These are phyloP conservation scores for Trichoderma orchidacearum DNA, from an alignment of 495 filamentous ascomycete genomes.

Conservation along the genomic window DNA sequence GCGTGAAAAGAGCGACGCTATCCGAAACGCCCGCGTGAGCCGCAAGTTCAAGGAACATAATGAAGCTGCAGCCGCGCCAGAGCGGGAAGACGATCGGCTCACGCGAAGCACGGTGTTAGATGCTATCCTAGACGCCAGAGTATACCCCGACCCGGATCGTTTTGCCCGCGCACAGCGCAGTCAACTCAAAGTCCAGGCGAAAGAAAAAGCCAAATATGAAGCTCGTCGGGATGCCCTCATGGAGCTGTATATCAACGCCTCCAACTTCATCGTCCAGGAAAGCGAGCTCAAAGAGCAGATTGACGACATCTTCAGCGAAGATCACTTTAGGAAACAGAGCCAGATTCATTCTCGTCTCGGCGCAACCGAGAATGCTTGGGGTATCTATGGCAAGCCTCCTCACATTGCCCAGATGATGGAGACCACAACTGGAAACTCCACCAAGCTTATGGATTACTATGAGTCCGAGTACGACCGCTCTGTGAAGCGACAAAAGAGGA, in stretches of 20 bases:
- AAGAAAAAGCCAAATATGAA: conserved; percentile 16
- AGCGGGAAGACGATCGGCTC: conserved; percentile 26
- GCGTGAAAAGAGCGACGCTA: conserved; percentile 9
- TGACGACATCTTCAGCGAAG: conserved; percentile 18
- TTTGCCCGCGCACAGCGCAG: conserved; percentile 17
- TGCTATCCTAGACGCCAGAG: conserved; percentile 12
- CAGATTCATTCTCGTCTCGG: neutral
- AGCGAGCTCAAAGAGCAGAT: conserved; percentile 22
- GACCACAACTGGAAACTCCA: conserved; percentile 10
- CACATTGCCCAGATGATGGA: conserved; percentile 15
- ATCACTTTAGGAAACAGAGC: conserved; percentile 10
- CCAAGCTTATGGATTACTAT: conserved; percentile 5
- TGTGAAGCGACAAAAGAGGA: conserved; percentile 22
- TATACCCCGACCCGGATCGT: conserved; percentile 18
- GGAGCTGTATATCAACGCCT: conserved; percentile 31
- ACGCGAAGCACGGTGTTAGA: conserved; percentile 24
- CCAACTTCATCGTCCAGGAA: conserved; percentile 32
- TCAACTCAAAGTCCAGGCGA: conserved; percentile 8
- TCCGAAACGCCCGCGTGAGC: conserved; percentile 6
- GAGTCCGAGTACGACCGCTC: conserved; percentile 12
- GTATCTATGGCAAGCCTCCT: conserved; percentile 13
- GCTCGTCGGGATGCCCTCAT: conserved; percentile 28
- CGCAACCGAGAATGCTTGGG: conserved; percentile 27
- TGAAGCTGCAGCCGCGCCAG: conserved; percentile 18
- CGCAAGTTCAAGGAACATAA: conserved; percentile 9